Percentiles rank a stretch among this genome's conserved stretches.
phyloP scores from a whole-genome alignment of 2,329 filamentous ascomycete species.

The Pyricularia pennisetigena region DNA sequence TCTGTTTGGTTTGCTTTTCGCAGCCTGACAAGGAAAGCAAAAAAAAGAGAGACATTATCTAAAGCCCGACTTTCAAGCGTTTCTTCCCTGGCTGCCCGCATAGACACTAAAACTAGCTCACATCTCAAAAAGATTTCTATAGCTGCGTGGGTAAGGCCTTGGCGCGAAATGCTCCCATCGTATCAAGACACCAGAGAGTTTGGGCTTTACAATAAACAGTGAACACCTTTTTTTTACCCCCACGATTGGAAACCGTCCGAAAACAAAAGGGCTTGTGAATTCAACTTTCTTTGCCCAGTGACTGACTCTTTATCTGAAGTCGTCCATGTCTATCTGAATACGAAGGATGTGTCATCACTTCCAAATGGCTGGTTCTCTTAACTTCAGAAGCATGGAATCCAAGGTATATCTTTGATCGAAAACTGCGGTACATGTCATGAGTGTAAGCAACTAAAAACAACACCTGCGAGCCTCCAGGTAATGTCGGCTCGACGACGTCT shows the following conservation, averaged over 20 bases:
- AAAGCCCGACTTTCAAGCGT: not conserved
- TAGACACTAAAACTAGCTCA: not conserved
- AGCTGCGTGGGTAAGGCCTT: not conserved
- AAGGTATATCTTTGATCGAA: not conserved
- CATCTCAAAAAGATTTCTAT: not conserved
- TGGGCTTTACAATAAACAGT: not conserved
- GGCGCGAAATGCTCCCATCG: not conserved
- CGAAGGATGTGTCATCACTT: not conserved
- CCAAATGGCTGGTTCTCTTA: not conserved
- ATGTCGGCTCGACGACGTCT: not conserved
- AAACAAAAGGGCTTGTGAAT: too few relatives aligned
- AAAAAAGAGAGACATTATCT: not conserved
- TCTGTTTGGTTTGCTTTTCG: not conserved
- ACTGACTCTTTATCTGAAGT: not conserved
- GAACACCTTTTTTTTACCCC: not conserved
- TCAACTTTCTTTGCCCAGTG: too few relatives aligned
- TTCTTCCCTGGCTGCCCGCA: not conserved
- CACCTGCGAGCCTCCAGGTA: too few relatives aligned
- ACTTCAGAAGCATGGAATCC: not conserved
- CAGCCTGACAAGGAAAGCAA: not conserved
- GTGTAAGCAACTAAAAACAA: not conserved
- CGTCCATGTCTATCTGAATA: not conserved
- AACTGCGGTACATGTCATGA: not conserved
- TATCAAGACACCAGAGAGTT: not conserved
- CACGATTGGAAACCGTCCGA: too few relatives aligned